phyloP scores from a whole-genome alignment of 306 rosid genomes.

The Ceratonia siliqua region DNA sequence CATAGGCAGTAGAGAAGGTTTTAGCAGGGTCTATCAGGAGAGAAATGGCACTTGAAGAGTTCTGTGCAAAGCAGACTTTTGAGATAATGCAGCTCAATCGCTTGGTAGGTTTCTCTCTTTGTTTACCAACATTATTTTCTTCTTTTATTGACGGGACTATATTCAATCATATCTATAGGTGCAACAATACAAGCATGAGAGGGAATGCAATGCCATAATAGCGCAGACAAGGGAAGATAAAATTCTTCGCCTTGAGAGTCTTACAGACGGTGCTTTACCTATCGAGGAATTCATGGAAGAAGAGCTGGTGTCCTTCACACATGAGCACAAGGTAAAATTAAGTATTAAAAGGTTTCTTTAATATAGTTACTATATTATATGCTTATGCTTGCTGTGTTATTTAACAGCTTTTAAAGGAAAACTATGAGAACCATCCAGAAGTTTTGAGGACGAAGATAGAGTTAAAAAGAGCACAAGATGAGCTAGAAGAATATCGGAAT shows the following conservation, averaged over 20 bases:
- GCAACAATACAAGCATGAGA: conserved; percentile 90
- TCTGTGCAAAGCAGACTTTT: conserved; percentile 77
- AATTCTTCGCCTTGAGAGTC: conserved; percentile 89
- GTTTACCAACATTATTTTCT: conserved; percentile 23
- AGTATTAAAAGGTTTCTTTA: conserved; percentile 18
- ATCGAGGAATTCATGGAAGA: conserved; percentile 86
- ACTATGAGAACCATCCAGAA: conserved; percentile 91
- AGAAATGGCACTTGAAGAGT: conserved; percentile 95
- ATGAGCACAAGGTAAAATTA: conserved; percentile 74
- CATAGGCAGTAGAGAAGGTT: conserved; percentile 86
- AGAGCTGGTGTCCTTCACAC: conserved; percentile 67
- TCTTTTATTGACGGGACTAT: conserved; percentile 37
- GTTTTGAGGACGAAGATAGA: conserved; percentile 75
- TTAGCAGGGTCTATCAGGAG: conserved; percentile 95
- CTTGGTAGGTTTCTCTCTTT: conserved; percentile 61
- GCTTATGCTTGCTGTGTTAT: conserved; percentile 37
- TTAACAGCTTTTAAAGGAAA: conserved; percentile 82
- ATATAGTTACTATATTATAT: conserved; percentile 7
- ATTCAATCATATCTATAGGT: conserved; percentile 56
- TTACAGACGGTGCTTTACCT: conserved; percentile 92
- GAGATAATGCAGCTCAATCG: conserved; percentile 89
- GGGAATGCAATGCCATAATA: conserved; percentile 84
- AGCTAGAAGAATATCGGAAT: conserved; percentile 67
- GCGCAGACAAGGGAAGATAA: conserved; percentile 94
- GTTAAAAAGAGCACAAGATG: conserved; percentile 73